Evolutionary conservation across 805 yeast genomes (phyloP).

Genomic region (Ascoidea rubescens): DNA sequence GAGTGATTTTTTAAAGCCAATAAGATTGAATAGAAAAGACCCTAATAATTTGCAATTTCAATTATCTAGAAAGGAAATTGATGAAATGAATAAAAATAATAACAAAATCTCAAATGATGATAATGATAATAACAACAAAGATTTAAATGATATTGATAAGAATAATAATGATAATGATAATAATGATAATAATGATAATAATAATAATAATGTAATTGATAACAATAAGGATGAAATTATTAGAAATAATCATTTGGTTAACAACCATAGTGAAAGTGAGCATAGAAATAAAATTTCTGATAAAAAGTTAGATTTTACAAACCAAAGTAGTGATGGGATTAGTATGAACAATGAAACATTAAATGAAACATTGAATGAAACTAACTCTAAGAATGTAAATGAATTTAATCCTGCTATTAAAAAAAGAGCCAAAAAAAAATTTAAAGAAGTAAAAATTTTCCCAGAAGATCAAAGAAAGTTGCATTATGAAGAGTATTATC

Average conservation of each 20-base stretch:
- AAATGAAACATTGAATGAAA: constrained; percentile 13
- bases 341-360: constrained; percentile 10
- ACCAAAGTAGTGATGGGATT: constrained; percentile 8
- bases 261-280: background rate
- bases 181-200: too few species aligned
- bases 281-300: background rate
- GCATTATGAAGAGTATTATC: constrained; percentile 91
- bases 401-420: constrained; percentile 87
- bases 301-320: constrained; percentile 11
- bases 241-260: too few species aligned
- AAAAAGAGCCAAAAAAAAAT: constrained; percentile 58
- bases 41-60: constrained; percentile 86
- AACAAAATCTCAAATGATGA: constrained; percentile 16
- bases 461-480: constrained; percentile 74
- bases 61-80: constrained; percentile 64
- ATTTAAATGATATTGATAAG: background rate
- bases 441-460: constrained; percentile 68
- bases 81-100: constrained; percentile 28
- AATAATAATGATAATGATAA: background rate
- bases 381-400: constrained; percentile 46
- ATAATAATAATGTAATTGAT: background rate
- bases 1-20: constrained; percentile 63
- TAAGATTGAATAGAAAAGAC: constrained; percentile 83
- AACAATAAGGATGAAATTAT: too few species aligned
- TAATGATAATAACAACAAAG: constrained; percentile 9